Evolutionary conservation across 345 rosid species (phyloP).

Genomic region (Eucalyptus regnans): DNA sequence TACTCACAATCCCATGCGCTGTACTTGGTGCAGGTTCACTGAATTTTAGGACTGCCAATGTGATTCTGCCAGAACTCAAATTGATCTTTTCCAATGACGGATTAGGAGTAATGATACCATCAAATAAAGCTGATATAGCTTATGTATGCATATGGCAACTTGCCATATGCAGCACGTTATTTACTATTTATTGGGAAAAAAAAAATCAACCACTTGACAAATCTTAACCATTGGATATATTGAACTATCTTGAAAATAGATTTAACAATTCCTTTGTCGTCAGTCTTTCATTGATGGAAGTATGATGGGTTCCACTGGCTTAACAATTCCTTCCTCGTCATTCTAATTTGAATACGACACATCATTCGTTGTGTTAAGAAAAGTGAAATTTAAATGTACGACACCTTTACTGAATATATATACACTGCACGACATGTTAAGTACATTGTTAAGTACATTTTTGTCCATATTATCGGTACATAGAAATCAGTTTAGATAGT

Average conservation of each 20-base stretch:
- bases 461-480: neutral
- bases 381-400: rapidly evolving
- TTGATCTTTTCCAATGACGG: neutral
- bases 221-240: neutral
- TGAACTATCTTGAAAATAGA: neutral
- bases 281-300: neutral
- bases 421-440: rapidly evolving
- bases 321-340: rapidly evolving
- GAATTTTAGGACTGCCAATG: neutral
- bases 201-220: neutral
- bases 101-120: neutral
- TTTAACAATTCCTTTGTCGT: neutral
- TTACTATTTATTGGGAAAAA: neutral
- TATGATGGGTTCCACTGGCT: neutral
- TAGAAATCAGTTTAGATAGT: neutral
- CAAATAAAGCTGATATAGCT: neutral
- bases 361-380: rapidly evolving
- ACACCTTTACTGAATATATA: neutral
- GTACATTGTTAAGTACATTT: neutral
- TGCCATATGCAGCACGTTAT: neutral
- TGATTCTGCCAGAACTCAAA: neutral
- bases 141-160: neutral
- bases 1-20: neutral
- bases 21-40: neutral
- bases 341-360: neutral